phyloP scores from a whole-genome alignment of 129 eudicot genomes.

The Solidago caesia region DNA sequence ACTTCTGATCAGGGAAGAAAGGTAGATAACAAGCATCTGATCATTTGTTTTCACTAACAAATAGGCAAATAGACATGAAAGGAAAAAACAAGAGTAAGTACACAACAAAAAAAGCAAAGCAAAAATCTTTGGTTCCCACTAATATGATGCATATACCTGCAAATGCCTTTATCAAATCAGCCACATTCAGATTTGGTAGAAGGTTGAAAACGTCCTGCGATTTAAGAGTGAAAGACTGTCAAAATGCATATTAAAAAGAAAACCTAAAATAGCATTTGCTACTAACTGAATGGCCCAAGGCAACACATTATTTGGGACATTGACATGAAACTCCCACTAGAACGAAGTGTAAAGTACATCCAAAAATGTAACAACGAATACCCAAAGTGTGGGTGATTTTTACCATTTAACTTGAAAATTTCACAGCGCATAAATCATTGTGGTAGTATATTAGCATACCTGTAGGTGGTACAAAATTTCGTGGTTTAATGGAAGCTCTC shows the following conservation, averaged over 20 bases:
- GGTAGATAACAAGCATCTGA: constrained; percentile 95
- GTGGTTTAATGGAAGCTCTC: constrained; percentile 85
- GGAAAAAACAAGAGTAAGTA: constrained; percentile 11
- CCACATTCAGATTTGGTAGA: constrained; percentile 85
- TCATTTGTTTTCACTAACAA: constrained; percentile 93
- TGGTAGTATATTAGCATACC: constrained; percentile 33
- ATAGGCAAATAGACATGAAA: constrained; percentile 19
- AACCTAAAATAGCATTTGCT: neutral
- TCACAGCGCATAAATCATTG: too few relatives aligned
- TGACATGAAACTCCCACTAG: too few relatives aligned
- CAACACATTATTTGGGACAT: neutral
- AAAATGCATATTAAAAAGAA: too few relatives aligned
- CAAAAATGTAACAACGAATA: too few relatives aligned
- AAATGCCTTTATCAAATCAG: constrained; percentile 85
- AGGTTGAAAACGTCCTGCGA: constrained; percentile 93
- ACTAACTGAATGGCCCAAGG: neutral
- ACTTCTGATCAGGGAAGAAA: constrained; percentile 91
- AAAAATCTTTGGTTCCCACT: neutral
- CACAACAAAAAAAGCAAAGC: neutral
- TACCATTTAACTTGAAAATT: too few relatives aligned
- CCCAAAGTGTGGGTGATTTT: too few relatives aligned
- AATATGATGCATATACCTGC: constrained; percentile 49
- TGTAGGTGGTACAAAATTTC: constrained; percentile 93
- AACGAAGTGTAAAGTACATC: too few relatives aligned
- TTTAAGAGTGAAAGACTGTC: neutral